These are phyloP conservation scores for Paramecium primaurelia DNA, from an alignment of 73 alveolate species.

Conservation along the genomic window DNA sequence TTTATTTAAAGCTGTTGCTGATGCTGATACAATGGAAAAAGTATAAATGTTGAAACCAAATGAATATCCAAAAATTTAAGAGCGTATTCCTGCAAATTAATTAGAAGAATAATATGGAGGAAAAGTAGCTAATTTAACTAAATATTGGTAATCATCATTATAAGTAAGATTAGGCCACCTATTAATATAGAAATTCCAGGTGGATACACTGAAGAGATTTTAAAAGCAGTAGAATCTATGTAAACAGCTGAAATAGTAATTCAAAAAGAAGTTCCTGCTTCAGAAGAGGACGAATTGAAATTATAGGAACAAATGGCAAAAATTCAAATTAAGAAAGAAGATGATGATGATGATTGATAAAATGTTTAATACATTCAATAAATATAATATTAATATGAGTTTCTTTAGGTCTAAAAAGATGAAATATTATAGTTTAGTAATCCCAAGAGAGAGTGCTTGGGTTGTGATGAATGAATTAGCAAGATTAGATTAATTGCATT, in stretches of 20 bases:
- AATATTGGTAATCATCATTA: conserved; percentile 41
- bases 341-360: conserved; percentile 36
- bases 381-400: conserved; percentile 64
- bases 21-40: conserved; percentile 59
- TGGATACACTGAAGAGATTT: conserved; percentile 34
- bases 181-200: conserved; percentile 42
- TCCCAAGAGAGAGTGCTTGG: conserved; percentile 91
- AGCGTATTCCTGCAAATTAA: conserved; percentile 45
- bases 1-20: conserved; percentile 16
- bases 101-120: conserved; percentile 63
- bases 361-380: background rate
- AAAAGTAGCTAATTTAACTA: conserved; percentile 50
- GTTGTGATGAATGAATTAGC: conserved; percentile 88
- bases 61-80: conserved; percentile 21
- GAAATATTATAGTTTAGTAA: conserved; percentile 85
- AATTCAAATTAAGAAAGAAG: background rate
- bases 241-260: conserved; percentile 31
- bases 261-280: background rate
- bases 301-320: background rate
- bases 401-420: conserved; percentile 85
- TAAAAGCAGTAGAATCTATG: conserved; percentile 9
- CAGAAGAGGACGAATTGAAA: conserved; percentile 9
- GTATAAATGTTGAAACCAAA: conserved; percentile 49
- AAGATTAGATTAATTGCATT: conserved; percentile 14
- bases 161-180: background rate